These are phyloP conservation scores for Delphinella strobiligena DNA, from an alignment of 2,329 filamentous ascomycete species.

Conservation along the genomic window DNA sequence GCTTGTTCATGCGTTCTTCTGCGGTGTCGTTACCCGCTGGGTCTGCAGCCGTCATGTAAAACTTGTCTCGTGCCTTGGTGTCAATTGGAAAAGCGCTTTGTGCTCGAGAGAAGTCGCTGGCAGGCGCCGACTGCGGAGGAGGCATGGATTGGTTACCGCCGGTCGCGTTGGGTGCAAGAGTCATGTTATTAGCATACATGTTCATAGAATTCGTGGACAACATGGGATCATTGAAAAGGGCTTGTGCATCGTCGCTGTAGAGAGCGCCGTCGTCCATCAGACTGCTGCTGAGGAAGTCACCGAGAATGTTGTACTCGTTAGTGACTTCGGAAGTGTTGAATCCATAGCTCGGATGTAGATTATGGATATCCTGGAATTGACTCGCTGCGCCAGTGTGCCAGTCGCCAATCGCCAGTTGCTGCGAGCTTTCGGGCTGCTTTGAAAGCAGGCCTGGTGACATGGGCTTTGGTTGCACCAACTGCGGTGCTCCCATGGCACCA, in stretches of 20 bases:
- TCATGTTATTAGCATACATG: conserved; percentile 30
- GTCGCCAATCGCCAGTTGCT: conserved; percentile 29
- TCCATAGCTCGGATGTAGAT: conserved; percentile 88
- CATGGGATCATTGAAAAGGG: conserved; percentile 50
- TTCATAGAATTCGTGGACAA: conserved; percentile 30
- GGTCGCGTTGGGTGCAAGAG: conserved; percentile 13
- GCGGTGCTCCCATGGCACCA: conserved; percentile 30
- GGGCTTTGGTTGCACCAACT: conserved; percentile 60
- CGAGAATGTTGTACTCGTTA: conserved; percentile 92
- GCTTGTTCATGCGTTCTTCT: conserved; percentile 88
- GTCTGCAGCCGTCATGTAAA: conserved; percentile 94
- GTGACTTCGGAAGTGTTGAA: conserved; percentile 88
- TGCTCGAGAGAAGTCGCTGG: conserved; percentile 48
- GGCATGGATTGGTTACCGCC: conserved; percentile 11
- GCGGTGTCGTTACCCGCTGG: conserved; percentile 77
- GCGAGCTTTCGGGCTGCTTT: conserved; percentile 51
- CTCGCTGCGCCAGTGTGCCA: conserved; percentile 74
- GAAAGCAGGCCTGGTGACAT: conserved; percentile 55
- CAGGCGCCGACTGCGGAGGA: conserved; percentile 31
- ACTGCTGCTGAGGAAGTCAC: conserved; percentile 90
- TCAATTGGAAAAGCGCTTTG: conserved; percentile 53
- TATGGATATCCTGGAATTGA: conserved; percentile 88
- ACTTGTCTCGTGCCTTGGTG: conserved; percentile 60
- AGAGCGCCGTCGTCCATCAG: conserved; percentile 58
- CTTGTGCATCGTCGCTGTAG: conserved; percentile 31